Conservation (phyloP, 2,329 filamentous ascomycete species). For the Xylariaceae sp. region DNA sequence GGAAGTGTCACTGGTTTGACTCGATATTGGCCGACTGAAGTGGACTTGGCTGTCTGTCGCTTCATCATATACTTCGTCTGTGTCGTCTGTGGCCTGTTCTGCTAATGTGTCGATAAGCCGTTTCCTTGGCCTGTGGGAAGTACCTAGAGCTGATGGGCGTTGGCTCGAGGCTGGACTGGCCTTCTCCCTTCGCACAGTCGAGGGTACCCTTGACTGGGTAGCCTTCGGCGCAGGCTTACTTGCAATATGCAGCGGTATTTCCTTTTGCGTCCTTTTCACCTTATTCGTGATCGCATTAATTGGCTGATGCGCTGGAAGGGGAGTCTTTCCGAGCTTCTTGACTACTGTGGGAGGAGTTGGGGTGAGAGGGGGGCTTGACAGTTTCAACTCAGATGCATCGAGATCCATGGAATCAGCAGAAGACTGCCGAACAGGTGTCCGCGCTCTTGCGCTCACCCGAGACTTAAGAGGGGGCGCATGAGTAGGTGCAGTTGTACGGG, state of each 20-base stretch:
- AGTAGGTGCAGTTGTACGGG: slow-evolving; percentile 16
- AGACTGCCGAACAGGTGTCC: slow-evolving; percentile 8
- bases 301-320: not conserved
- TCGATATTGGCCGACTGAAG: slow-evolving; percentile 14
- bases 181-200: slow-evolving; percentile 8
- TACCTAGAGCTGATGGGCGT: slow-evolving; percentile 4
- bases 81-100: slow-evolving; percentile 22
- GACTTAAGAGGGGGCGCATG: slow-evolving; percentile 4
- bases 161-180: slow-evolving; percentile 4
- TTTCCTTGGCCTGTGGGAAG: slow-evolving; percentile 20
- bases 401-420: slow-evolving; percentile 19
- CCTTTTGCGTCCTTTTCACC: slow-evolving; percentile 9
- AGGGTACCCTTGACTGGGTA: slow-evolving; percentile 5
- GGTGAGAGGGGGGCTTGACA: slow-evolving; percentile 28
- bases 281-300: no score
- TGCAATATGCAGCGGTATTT: slow-evolving; percentile 26
- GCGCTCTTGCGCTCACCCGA: slow-evolving; percentile 10
- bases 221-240: slow-evolving; percentile 11
- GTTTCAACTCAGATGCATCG: slow-evolving; percentile 13
- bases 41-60: slow-evolving; percentile 9
- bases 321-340: slow-evolving; percentile 1
- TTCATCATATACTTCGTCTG: slow-evolving; percentile 12
- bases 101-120: slow-evolving; percentile 26
- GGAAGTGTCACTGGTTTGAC: slow-evolving; percentile 16
- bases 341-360: slow-evolving; percentile 16